These are phyloP conservation scores for Entrophospora sp. DNA, from an alignment of 192 early-diverging fungal genomes.

Conservation along the genomic window DNA sequence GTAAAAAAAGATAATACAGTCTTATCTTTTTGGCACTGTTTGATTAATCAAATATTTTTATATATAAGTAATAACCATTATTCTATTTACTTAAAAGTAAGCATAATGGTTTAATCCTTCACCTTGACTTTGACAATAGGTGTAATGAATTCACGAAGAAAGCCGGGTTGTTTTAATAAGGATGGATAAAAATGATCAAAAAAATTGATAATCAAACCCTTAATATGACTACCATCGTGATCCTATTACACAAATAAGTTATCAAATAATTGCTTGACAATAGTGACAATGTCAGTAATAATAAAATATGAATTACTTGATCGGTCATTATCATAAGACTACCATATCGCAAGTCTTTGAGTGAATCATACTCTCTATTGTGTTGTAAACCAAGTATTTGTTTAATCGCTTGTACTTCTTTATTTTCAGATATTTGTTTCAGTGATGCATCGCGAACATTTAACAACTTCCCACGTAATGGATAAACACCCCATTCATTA, in stretches of 20 bases:
- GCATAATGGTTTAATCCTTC: too few species aligned
- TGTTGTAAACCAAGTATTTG: constrained; percentile 91
- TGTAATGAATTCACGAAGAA: constrained; percentile 93
- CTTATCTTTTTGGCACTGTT: background rate
- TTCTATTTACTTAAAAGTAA: too few species aligned
- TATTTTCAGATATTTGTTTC: constrained; percentile 63
- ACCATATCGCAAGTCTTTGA: constrained; percentile 80
- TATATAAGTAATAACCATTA: too few species aligned
- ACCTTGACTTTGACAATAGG: constrained; percentile 74
- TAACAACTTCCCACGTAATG: constrained; percentile 91
- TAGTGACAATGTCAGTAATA: too few species aligned
- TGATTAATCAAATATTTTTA: too few species aligned
- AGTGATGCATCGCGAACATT: constrained; percentile 87
- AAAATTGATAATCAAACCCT: constrained; percentile 94
- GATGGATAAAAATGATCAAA: constrained; percentile 91
- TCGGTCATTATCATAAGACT: constrained; percentile 98
- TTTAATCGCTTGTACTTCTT: constrained; percentile 84
- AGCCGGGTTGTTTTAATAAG: constrained; percentile 81
- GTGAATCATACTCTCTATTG: constrained; percentile 62
- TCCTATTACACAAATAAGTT: too few species aligned
- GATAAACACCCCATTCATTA: constrained; percentile 90
- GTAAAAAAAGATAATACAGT: constrained; percentile 75
- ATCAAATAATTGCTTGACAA: too few species aligned
- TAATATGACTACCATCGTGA: constrained; percentile 94
- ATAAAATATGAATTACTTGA: too few species aligned